Evolutionary conservation across 257 asterid genomes (phyloP), one percentile per base, ranked within the genome.

Genomic region (Paulownia fortunei): DNA sequence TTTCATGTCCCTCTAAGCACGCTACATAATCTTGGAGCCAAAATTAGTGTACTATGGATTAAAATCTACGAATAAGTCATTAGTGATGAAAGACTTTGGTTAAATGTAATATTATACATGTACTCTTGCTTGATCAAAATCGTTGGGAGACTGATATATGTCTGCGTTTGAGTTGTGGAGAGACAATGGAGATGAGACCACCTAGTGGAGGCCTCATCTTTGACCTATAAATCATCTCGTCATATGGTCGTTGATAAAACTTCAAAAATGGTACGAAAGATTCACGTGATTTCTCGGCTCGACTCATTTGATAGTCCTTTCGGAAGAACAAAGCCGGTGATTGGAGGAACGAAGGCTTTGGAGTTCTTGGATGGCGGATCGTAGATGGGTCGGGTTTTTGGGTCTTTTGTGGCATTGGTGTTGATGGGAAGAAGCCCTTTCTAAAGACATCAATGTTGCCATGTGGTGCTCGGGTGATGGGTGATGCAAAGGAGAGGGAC

Each of bases 171-270:
- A 91, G 24, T 0, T 84, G 94, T 0, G 97, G 92, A 18, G 96
- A 77, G 34, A 91, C 91, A 44, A 93, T 86, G 6, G 98, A 88
- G 76, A 93, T 82, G 19, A 93, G 90, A 5, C 97, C 98, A 0
- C 98, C 97, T 0, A 93, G 80, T 0, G 97, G 98, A 0, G 98
- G 96, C 68, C 87, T 86, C 96, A 93, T 91, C 77, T 88, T 91
- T 16, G 98, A 88, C 83, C 96, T 61, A 76, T 93, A 93, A 27
- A 74, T 69, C 94, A 93, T 91, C 77, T 93, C 98, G 27, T 91
- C 93, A 11, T 93, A 93, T 3, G 92, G 94, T 54, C 85, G 76
- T 12, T 83, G 84, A 55, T 92, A 91, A 19, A 91, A 88, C 51
- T 79, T 90, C 73, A 91, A 58, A 49, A 86, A 90, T 0, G 91